Evolutionary conservation across 306 rosid genomes (phyloP), one percentile per base, ranked within the genome.

Genomic region (Vigna nakashimae): DNA sequence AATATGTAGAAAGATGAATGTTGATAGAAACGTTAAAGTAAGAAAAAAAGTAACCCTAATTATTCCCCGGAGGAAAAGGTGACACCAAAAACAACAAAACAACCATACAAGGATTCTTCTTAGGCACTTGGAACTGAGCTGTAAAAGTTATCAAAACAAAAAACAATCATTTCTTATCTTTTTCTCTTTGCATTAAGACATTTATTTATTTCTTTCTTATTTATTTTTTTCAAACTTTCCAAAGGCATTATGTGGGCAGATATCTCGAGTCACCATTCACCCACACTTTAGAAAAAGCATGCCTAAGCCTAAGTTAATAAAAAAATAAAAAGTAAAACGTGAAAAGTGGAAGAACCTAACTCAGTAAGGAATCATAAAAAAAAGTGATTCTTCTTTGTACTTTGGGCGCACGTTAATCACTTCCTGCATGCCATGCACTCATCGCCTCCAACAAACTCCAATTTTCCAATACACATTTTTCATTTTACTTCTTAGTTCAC

Each of bases 311-410:
- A 76, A 60, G 74, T 62, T 43, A 76, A 82, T 76, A 69, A 59
- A 82, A 68, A 49, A 81, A 0, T 42, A 1, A 38, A 81, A 80
- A 81, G 81, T 34, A 18, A 46, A 77, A 56, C 26, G 68, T 74
- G 65, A 74, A 63, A 75, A 84, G 73, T 70, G 69, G 78, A 79
- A 82, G 78, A 84, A 78, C 72, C 86, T 67, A 49, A 65, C 79
- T 42, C 64, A 20, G 58, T 64, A 32, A 70, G 28, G 55, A 57
- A 79, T 57, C 18, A 56, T 43, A 64, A 43, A 69, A 51, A 26
- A 64, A 76, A 42, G 5, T 17, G 77, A 81, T 50, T 76, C 77
- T 62, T 57, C 73, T 56, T 69, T 55, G 74, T 69, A 70, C 59
- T 75, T 64, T 51, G 58, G 69, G 22, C 38, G 40, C 53, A 82